phyloP scores from a whole-genome alignment of 371 early-diverging fungal genomes.

The Dinochytrium kinnereticum region DNA sequence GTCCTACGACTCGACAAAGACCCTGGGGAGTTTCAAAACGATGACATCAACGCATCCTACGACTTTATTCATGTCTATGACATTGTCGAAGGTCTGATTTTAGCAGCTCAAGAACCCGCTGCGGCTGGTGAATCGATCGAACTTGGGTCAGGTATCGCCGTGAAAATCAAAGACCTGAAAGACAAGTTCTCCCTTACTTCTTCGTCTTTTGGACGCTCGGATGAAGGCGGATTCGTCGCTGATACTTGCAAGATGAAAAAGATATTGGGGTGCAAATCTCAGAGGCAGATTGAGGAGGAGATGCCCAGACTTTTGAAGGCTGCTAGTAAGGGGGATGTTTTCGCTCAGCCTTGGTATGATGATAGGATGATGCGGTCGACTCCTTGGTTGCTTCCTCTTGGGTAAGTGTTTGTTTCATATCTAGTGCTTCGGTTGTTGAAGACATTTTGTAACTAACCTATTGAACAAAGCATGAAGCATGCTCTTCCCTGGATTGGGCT shows the following conservation, averaged over 20 bases:
- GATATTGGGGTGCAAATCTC: not conserved
- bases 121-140: not conserved
- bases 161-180: not conserved
- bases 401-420: not conserved
- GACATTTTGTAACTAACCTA: not conserved
- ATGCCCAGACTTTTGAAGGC: not conserved
- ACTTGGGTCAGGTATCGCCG: not conserved
- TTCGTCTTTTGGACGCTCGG: not conserved
- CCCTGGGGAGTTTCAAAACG: not conserved
- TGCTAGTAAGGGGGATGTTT: not conserved
- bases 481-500: not conserved
- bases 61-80: constrained; percentile 3
- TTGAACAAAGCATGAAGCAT: not conserved
- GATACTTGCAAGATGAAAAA: constrained; percentile 10
- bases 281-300: not conserved
- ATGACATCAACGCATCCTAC: not conserved
- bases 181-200: not conserved
- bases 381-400: not conserved
- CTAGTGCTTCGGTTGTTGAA: not conserved
- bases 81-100: constrained; percentile 1
- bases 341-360: not conserved
- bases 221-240: not conserved
- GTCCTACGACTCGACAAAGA: not conserved
- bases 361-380: not conserved
- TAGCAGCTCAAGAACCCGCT: not conserved